These are phyloP conservation scores for Phialophora expanda DNA, from an alignment of 2,329 filamentous ascomycete genomes.

Conservation along the genomic window DNA sequence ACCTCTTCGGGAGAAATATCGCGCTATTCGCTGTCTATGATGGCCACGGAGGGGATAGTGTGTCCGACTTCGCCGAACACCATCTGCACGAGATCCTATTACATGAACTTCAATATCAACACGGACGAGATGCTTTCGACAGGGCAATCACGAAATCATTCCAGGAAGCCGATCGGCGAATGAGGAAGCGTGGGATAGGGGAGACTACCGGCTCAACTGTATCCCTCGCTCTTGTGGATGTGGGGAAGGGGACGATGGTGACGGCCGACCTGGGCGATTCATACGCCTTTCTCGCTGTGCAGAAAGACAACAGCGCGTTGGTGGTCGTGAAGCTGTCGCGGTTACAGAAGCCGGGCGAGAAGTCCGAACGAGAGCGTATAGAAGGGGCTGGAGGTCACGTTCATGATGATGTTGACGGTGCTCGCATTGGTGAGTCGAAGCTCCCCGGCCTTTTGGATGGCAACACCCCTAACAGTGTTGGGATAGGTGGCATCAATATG, in stretches of 20 bases:
- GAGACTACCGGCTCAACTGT: not conserved
- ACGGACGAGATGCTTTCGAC: conserved; percentile 4
- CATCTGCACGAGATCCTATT: conserved; percentile 1
- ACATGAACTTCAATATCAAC: conserved; percentile 2
- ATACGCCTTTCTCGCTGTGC: not conserved
- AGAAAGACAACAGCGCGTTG: not conserved
- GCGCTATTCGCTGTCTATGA: conserved; percentile 8
- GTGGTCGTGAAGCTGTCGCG: not conserved
- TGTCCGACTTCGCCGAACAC: not conserved
- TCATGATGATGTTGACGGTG: not conserved
- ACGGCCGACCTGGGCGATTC: conserved; percentile 3
- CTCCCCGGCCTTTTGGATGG: not conserved
- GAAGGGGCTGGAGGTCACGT: not conserved
- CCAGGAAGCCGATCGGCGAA: conserved; percentile 1
- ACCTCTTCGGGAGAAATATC: not conserved
- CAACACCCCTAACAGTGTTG: not conserved
- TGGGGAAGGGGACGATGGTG: not conserved
- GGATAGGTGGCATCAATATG: conserved; percentile 1
- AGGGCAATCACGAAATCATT: not conserved
- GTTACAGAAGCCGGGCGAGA: not conserved
- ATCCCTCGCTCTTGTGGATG: not conserved
- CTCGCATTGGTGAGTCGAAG: not conserved
- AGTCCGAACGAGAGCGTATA: not conserved
- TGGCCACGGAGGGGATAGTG: not conserved
- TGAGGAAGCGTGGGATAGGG: not conserved